Evolutionary conservation across 1,284 basidiomycete genomes (phyloP).

Genomic region (Pseudozyma sp.): DNA sequence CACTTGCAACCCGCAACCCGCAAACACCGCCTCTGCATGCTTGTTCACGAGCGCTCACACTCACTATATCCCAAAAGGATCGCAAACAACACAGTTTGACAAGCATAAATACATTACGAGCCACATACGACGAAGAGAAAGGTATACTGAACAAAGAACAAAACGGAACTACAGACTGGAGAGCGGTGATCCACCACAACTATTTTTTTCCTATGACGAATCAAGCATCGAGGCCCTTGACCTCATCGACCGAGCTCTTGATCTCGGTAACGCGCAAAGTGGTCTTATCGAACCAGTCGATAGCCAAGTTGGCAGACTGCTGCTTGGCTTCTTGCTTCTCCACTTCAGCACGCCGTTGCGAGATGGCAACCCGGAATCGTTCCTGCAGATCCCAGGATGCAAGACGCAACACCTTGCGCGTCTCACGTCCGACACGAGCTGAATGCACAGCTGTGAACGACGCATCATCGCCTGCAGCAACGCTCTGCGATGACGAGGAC

Average conservation of each 20-base stretch:
- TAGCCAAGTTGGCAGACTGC: slow-evolving; percentile 52
- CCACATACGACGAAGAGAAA: background rate
- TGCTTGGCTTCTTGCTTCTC: slow-evolving; percentile 61
- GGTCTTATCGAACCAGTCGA: slow-evolving; percentile 57
- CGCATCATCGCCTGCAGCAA: slow-evolving; percentile 17
- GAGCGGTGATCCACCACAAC: slow-evolving; percentile 5
- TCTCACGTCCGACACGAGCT: slow-evolving; percentile 82
- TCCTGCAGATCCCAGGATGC: slow-evolving; percentile 92
- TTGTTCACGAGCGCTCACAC: background rate
- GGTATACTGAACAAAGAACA: background rate
- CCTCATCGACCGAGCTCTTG: slow-evolving; percentile 20
- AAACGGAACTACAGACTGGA: background rate
- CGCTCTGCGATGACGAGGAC: slow-evolving; percentile 7
- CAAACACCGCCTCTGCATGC: background rate
- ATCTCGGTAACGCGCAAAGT: slow-evolving; percentile 29
- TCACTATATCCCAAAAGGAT: too few relatives aligned
- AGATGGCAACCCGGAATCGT: slow-evolving; percentile 83
- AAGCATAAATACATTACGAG: slow-evolving; percentile 6
- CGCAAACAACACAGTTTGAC: slow-evolving; percentile 2
- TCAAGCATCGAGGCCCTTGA: slow-evolving; percentile 32
- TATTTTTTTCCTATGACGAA: background rate
- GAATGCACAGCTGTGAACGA: slow-evolving; percentile 79
- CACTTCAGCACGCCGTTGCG: slow-evolving; percentile 75
- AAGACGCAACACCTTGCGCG: slow-evolving; percentile 90
- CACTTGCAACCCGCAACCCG: background rate